Base-by-base conservation (phyloP, 768 basidiomycete genomes). In the Russula sp. region DNA sequence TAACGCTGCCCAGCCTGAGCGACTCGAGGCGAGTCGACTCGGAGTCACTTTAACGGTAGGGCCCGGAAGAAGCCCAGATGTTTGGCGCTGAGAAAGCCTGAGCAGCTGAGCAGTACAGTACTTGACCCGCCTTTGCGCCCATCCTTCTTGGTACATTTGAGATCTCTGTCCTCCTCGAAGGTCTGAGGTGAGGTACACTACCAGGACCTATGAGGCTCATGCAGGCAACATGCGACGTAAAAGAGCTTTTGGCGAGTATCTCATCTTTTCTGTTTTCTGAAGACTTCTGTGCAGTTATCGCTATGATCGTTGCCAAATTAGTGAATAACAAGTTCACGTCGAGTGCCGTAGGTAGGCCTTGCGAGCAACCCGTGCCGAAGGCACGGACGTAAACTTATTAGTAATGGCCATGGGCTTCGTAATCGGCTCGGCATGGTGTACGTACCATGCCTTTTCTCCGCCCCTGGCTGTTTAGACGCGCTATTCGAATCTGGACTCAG, bases 341-440 rank as follows among this genome's bases (percentile, higher is more conserved):
- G 27, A 27, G 27, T 27, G 27, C 27, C 27, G 0, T 27, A 27
- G 27, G 27, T 27, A 27, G 27, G 27, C 27, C 27, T 27, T 27
- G 27, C 3, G 27, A 27, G 27, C 27, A 27, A 27, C 27, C 27
- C 27, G 27, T 27, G 27, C 27, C 27, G 27, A 27, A 27, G 2
- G 27, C 27, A 27, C 27, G 27, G 27, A 27, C 27, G 27, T 27
- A 27, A 27, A 27, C 27, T 27, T 27, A 2, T 27, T 27, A 27
- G 27, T 27, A 27, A 27, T 27, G 2, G 27, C 2, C 27, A 27
- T 27, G 10, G 27, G 32, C 35, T 18, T 58, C 51, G 64, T 62
- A 57, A 57, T 63, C 64, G 56, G 49, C 5, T 63, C 62, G 62
- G 57, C 62, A 40, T 27, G 22, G 22, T 27, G 22, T 27, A 27